These are phyloP conservation scores for Termitomyces bulborhizus DNA, from an alignment of 768 basidiomycete genomes.

Conservation along the genomic window DNA sequence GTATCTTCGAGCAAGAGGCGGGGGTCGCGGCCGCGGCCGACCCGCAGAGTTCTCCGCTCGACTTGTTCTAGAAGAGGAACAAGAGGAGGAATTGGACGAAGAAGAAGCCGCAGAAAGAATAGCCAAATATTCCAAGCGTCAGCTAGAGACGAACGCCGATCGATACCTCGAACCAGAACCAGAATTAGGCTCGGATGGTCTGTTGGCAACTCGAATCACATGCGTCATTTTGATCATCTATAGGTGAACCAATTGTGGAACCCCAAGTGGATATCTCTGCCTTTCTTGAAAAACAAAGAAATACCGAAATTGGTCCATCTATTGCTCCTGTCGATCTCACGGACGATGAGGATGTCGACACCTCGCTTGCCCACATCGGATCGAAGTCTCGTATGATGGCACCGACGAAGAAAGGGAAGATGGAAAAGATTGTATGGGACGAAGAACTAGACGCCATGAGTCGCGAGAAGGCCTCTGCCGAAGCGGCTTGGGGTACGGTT, in stretches of 20 bases:
- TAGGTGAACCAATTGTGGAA: slow-evolving; percentile 64
- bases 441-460: slow-evolving; percentile 56
- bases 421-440: slow-evolving; percentile 65
- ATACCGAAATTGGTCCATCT: slow-evolving; percentile 31
- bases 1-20: slow-evolving; percentile 13
- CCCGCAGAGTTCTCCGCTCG: slow-evolving; percentile 32
- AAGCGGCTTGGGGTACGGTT: slow-evolving; percentile 63
- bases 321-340: slow-evolving; percentile 12
- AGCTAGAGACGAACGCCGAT: slow-evolving; percentile 66
- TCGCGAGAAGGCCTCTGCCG: slow-evolving; percentile 66
- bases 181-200: slow-evolving; percentile 68
- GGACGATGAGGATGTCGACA: slow-evolving; percentile 59
- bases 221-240: background rate
- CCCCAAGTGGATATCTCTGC: slow-evolving; percentile 68
- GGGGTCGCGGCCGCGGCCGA: slow-evolving; percentile 40
- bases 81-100: slow-evolving; percentile 37
- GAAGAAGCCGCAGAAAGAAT: slow-evolving; percentile 45
- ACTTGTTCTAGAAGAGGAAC: slow-evolving; percentile 29
- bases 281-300: slow-evolving; percentile 60
- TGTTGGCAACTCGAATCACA: slow-evolving; percentile 8
- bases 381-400: slow-evolving; percentile 18
- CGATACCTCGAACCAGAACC: slow-evolving; percentile 68
- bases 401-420: slow-evolving; percentile 53
- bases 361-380: slow-evolving; percentile 46
- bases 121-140: slow-evolving; percentile 48